Percentiles rank a stretch among this genome's conserved stretches.
These are phyloP conservation scores for Aureobasidium sp. DNA, from an alignment of 2,329 filamentous ascomycete genomes.

Conservation along the genomic window DNA sequence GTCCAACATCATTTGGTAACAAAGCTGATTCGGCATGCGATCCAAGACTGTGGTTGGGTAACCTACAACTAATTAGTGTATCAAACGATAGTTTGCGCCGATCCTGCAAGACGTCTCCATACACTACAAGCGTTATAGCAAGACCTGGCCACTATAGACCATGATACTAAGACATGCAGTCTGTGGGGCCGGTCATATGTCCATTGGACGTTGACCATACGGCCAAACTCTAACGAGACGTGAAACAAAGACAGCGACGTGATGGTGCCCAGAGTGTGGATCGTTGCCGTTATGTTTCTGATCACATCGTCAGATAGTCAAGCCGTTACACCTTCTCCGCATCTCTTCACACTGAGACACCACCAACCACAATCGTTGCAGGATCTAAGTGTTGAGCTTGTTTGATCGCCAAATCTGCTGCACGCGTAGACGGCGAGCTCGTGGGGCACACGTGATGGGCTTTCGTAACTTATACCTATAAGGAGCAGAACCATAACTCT, in stretches of 20 bases:
- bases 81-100: neutral
- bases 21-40: neutral
- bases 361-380: neutral
- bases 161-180: neutral
- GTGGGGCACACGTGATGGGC: neutral
- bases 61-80: neutral
- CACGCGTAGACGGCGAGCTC: neutral
- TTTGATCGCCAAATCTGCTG: neutral
- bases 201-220: neutral
- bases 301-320: neutral
- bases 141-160: neutral
- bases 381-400: neutral
- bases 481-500: neutral
- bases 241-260: neutral
- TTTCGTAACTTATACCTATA: neutral
- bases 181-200: neutral
- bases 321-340: neutral
- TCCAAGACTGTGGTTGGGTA: neutral
- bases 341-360: neutral
- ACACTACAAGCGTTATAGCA: slow-evolving; percentile 1
- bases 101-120: neutral
- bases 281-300: neutral
- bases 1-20: neutral
- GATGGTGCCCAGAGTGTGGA: neutral
- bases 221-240: neutral